Percentiles rank a stretch among this genome's conserved stretches.
These are phyloP conservation scores for Themeda triandra DNA, from an alignment of 176 grass and related monocot species.

Conservation along the genomic window DNA sequence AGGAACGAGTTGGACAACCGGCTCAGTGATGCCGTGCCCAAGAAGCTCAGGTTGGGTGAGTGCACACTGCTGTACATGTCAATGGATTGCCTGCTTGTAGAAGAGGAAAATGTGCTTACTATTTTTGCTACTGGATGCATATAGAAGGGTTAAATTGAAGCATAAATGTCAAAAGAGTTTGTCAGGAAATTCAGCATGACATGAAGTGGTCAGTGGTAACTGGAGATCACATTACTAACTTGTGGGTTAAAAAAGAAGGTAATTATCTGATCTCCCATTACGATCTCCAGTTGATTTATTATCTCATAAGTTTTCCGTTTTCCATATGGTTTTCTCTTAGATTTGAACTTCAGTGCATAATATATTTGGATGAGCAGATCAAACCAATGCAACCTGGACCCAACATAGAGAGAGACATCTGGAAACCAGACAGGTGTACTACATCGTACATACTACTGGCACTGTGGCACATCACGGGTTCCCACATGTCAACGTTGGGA, in stretches of 20 bases:
- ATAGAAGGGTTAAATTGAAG: neutral
- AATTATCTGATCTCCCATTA: neutral
- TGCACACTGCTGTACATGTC: constrained; percentile 67
- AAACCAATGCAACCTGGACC: neutral
- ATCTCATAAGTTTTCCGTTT: neutral
- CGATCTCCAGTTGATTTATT: neutral
- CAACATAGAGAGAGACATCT: neutral
- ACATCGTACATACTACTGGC: neutral
- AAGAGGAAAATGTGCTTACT: neutral
- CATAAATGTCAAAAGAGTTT: neutral
- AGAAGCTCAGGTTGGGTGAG: constrained; percentile 53
- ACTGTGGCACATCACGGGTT: neutral
- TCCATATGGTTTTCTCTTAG: neutral
- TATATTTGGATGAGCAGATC: neutral
- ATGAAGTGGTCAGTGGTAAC: neutral
- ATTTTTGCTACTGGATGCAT: neutral
- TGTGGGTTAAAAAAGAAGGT: neutral
- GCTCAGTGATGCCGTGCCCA: constrained; percentile 49
- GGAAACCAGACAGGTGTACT: neutral
- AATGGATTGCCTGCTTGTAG: constrained; percentile 66
- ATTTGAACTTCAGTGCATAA: neutral
- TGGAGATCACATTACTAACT: neutral
- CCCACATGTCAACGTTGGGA: neutral
- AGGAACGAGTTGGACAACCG: constrained; percentile 69
- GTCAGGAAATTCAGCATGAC: neutral